Base-by-base conservation (phyloP, 2,329 filamentous ascomycete species). In the Cercospora beticola region DNA sequence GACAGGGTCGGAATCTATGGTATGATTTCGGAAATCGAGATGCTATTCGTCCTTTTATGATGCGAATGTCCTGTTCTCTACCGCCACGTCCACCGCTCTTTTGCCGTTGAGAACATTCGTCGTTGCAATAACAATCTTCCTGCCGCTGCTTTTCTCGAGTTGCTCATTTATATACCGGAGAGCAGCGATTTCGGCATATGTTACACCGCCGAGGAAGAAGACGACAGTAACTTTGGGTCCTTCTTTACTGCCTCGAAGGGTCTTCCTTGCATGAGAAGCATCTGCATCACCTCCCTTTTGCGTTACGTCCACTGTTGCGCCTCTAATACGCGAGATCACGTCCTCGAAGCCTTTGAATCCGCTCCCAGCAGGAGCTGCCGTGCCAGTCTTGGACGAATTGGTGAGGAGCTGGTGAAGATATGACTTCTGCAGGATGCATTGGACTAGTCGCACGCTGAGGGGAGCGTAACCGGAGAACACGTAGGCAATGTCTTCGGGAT, bases 381-480 rank as follows among this genome's bases (percentile, higher is more conserved):
- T 23, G 21, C 49, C 52, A 14, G 54, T 58, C 18, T 57, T 65
- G 6, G 68, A 49, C 0, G 89, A 88, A 3, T 88, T 86, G 3
- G 87, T 86, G 80, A 80, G 61, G 83, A 86, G 68, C 84, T 84
- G 4, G 87, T 88, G 66, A 31, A 99, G 83, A 73, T 94, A 92
- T 66, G 92, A 88, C 79, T 99, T 99, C 79, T 98, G 94, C 59
- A 99, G 82, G 61, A 98, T 87, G 77, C 92, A 95, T 80, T 99
- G 96, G 5, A 99, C 90, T 4, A 99, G 87, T 16, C 95, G 90
- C 64, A 98, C 88, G 56, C 92, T 97, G 12, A 99, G 86, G 0
- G 95, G 96, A 4, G 96, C 95, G 78, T 98, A 99, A 63, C 95
- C 96, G 72, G 92, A 97, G 81, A 98, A 99, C 10, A 97, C 94